phyloP scores from a whole-genome alignment of 1,139 yeast genomes.

The Saccharomyces hybrid region DNA sequence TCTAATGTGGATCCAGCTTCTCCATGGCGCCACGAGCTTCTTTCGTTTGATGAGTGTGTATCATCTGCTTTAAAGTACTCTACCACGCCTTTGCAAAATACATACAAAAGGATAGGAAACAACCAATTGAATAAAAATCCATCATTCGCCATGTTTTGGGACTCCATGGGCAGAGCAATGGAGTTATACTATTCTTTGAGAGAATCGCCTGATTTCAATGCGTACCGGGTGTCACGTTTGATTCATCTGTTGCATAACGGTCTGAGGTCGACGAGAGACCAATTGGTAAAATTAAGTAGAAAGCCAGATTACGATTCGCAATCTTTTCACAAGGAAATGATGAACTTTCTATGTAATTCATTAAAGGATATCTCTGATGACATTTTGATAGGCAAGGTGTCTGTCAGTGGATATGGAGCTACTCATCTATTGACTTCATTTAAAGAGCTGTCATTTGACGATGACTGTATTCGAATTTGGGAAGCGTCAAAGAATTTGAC shows the following conservation, averaged over 20 bases:
- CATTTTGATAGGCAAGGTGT: conserved; percentile 33
- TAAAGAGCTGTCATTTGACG: conserved; percentile 43
- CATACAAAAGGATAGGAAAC: conserved; percentile 12
- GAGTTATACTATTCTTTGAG: conserved; percentile 37
- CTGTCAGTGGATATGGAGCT: conserved; percentile 43
- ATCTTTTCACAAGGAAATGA: conserved; percentile 42
- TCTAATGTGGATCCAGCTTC: conserved; percentile 15
- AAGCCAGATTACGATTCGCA: conserved; percentile 47
- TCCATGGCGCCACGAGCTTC: conserved; percentile 35
- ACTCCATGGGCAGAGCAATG: conserved; percentile 38
- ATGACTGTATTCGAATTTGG: conserved; percentile 49
- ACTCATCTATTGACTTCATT: conserved; percentile 49
- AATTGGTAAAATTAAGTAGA: conserved; percentile 40
- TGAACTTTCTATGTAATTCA: conserved; percentile 36
- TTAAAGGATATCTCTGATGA: conserved; percentile 43
- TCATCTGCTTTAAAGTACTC: conserved; percentile 29
- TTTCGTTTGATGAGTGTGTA: conserved; percentile 42
- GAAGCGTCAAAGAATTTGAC: conserved; percentile 22
- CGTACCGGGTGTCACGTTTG: conserved; percentile 36
- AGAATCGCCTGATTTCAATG: conserved; percentile 36
- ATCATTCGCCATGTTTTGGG: conserved; percentile 36
- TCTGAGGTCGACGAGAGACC: conserved; percentile 41
- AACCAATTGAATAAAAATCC: conserved; percentile 13
- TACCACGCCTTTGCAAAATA: conserved; percentile 17
- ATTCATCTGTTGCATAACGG: conserved; percentile 43